Conservation (phyloP, 148 eudicot genomes). For the Beta vulgaris region DNA sequence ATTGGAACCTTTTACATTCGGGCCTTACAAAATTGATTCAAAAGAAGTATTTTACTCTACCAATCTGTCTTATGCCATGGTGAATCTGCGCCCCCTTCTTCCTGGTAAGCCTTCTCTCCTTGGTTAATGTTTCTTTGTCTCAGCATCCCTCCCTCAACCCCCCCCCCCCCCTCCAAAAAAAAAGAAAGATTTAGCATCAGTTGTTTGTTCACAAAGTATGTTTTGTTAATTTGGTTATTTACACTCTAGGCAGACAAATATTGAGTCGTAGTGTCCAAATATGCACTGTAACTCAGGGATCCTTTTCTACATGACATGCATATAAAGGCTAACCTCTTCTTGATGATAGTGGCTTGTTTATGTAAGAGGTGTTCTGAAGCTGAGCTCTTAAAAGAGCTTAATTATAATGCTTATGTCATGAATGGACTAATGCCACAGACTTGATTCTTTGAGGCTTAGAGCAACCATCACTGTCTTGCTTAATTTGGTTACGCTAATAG, state of each 20-base stretch:
- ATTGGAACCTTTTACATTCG: slow-evolving; percentile 48
- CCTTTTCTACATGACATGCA: neutral
- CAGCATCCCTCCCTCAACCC: neutral
- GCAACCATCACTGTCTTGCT: neutral
- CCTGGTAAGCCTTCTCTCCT: slow-evolving; percentile 58
- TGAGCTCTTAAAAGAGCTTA: too few relatives aligned
- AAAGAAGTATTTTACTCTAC: slow-evolving; percentile 79
- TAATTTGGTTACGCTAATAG: too few relatives aligned
- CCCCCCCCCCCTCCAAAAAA: too few relatives aligned
- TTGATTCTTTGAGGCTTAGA: neutral
- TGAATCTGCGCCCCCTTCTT: slow-evolving; percentile 81
- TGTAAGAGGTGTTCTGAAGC: too few relatives aligned
- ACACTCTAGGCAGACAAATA: neutral
- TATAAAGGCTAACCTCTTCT: neutral
- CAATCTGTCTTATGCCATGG: slow-evolving; percentile 68
- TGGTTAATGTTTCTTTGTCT: neutral
- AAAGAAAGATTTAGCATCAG: neutral
- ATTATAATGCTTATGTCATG: neutral
- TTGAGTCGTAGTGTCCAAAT: neutral
- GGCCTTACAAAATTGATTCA: slow-evolving; percentile 65
- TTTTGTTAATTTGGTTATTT: neutral
- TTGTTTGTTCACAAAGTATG: neutral
- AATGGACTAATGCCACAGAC: neutral
- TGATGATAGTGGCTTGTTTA: neutral
- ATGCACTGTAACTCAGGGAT: neutral